Evolutionary conservation across 2,329 filamentous ascomycete genomes (phyloP).

Genomic region (Beauveria rudraprayagi): DNA sequence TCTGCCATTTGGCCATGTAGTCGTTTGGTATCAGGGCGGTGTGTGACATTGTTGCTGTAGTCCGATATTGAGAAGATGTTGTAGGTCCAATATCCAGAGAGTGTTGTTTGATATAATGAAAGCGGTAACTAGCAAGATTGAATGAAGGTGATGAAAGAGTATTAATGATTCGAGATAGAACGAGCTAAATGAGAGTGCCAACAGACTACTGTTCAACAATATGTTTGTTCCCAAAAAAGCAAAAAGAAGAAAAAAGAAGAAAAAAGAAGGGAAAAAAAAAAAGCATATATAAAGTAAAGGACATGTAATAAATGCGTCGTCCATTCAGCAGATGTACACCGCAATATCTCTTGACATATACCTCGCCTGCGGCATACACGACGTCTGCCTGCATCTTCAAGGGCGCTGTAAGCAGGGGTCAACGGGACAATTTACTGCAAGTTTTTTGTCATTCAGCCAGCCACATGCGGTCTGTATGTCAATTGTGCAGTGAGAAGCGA

Average conservation of each 20-base stretch:
- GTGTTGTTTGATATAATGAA: not conserved
- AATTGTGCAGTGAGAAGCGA: not conserved
- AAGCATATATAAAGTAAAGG: too few relatives aligned
- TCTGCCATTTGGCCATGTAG: conserved; percentile 1
- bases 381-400: not conserved
- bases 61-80: too few relatives aligned
- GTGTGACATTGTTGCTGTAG: not conserved
- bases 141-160: too few relatives aligned
- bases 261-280: too few relatives aligned
- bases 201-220: too few relatives aligned
- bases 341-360: not conserved
- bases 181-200: too few relatives aligned
- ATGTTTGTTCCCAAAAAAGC: too few relatives aligned
- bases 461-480: not conserved
- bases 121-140: not conserved
- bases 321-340: not conserved
- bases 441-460: not conserved
- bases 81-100: too few relatives aligned
- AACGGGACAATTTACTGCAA: not conserved
- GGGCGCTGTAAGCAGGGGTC: not conserved
- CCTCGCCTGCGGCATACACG: not conserved
- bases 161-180: too few relatives aligned
- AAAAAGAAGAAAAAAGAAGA: too few relatives aligned
- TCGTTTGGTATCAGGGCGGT: not conserved
- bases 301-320: not conserved